A percentile compares a stretch with the other conserved stretches of the same genome.
Evolutionary conservation across 176 grass and related monocot genomes (phyloP).

Genomic region (Saccharum spontaneum): DNA sequence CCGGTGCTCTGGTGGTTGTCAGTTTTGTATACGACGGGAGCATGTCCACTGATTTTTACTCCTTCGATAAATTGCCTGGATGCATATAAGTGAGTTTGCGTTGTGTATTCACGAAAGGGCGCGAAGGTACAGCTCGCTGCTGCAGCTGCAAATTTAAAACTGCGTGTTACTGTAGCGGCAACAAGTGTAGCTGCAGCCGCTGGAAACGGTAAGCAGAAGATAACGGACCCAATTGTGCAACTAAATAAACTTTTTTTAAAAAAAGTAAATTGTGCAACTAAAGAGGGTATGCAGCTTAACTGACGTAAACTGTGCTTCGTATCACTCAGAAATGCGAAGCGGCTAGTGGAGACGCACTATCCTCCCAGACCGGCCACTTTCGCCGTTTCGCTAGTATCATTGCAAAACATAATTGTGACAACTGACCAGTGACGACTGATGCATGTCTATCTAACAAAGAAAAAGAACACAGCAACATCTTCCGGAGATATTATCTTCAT

Average conservation of each 20-base stretch:
- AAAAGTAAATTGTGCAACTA: background rate
- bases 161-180: background rate
- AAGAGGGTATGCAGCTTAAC: background rate
- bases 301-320: slow-evolving; percentile 12
- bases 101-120: background rate
- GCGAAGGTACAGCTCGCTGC: background rate
- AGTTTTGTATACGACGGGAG: background rate
- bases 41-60: background rate
- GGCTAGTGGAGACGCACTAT: slow-evolving; percentile 1
- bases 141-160: background rate
- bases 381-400: background rate
- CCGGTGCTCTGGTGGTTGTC: background rate
- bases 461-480: slow-evolving; percentile 9
- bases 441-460: background rate
- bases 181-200: background rate
- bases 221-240: background rate
- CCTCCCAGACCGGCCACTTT: background rate
- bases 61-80: background rate
- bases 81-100: background rate
- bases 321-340: background rate
- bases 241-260: background rate
- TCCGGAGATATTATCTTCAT: background rate
- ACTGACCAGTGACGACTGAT: background rate
- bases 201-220: background rate
- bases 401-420: slow-evolving; percentile 18